Base-by-base conservation (phyloP, 768 basidiomycete species). In the Phaeotremella skinneri region DNA sequence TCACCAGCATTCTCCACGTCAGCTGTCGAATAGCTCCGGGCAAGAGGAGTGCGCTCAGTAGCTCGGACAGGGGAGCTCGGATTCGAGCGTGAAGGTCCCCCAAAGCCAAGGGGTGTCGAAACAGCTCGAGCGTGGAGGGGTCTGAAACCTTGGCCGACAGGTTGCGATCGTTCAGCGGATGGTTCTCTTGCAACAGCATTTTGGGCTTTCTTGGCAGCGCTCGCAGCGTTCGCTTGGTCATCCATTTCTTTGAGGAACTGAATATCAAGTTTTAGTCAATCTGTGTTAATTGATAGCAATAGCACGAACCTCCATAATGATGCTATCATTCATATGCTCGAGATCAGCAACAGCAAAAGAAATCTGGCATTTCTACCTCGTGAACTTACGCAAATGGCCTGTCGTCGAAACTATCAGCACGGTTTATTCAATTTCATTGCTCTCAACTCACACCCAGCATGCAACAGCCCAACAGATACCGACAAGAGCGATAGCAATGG, bases 381-480 rank as follows among this genome's bases (percentile, higher is more conserved):
- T n/a, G 4, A 25, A 63, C 70, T 64, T 49, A 72, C 67, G 92
- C 89, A 66, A 96, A 96, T 2, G 92, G 92, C 16, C 74, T 75
- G 48, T 9, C 23, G 51, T 20, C 13, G 11, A 45, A 13, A 23
- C 6, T 17, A 32, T 42, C 29, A 53, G 55, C 43, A 17, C 16
- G 2, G 4, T 13, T 50, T 21, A 11, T 14, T 47, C 17, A 21
- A 21, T 20, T 34, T 13, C 32, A 26, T 16, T 37, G 48, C 6
- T 27, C 37, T 26, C 21, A 4, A 71, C 69, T 70, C 39, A 72
- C 69, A 90, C 90, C 93, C 93, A 96, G 79, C 89, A 90, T n/a
- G 93, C 90, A 39, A 96, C 90, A 9, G 91, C 90, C 93, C 93
- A 97, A 76, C 88, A 93, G 34, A 96, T 87, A 42, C 93, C 93